Conservation (phyloP, 164 flowering plant species). For the Tetracentron sinense region DNA sequence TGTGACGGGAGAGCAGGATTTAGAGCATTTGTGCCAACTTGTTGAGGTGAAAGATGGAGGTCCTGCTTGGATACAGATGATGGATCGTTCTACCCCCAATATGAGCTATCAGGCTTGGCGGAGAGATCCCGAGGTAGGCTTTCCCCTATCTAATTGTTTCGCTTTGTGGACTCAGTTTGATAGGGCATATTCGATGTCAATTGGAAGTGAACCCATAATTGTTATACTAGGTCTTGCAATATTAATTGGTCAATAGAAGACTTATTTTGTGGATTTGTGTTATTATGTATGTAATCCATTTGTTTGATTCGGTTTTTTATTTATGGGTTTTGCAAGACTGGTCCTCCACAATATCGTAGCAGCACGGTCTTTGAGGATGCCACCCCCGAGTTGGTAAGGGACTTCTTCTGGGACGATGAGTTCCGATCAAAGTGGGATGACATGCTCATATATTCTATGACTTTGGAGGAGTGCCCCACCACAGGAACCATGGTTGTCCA, state of each 20-base stretch:
- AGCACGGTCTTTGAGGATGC: slow-evolving; percentile 68
- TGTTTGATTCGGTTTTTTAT: slow-evolving; percentile 6
- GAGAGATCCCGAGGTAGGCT: slow-evolving; percentile 61
- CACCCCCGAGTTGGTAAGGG: slow-evolving; percentile 64
- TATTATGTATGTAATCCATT: background rate
- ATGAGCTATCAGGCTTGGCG: slow-evolving; percentile 87
- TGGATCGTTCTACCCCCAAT: slow-evolving; percentile 59
- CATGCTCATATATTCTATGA: slow-evolving; percentile 49
- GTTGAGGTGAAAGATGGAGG: slow-evolving; percentile 82
- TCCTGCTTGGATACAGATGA: slow-evolving; percentile 78
- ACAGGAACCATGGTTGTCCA: slow-evolving; percentile 79
- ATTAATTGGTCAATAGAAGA: too few relatives aligned
- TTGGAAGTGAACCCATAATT: too few relatives aligned
- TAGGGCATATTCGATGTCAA: too few relatives aligned
- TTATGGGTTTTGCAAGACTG: slow-evolving; percentile 34
- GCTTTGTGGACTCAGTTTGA: too few relatives aligned
- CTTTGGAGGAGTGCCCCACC: slow-evolving; percentile 49
- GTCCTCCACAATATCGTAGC: slow-evolving; percentile 76
- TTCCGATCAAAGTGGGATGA: slow-evolving; percentile 75
- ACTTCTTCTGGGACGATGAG: slow-evolving; percentile 83
- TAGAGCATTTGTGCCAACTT: slow-evolving; percentile 45
- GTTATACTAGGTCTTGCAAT: too few relatives aligned
- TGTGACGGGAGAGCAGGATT: slow-evolving; percentile 53
- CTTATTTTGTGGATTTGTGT: too few relatives aligned
- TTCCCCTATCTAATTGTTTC: slow-evolving; percentile 1